Evolutionary conservation across 345 rosid genomes (phyloP), one percentile per base, ranked within the genome.

Genomic region (Isatis tinctoria): DNA sequence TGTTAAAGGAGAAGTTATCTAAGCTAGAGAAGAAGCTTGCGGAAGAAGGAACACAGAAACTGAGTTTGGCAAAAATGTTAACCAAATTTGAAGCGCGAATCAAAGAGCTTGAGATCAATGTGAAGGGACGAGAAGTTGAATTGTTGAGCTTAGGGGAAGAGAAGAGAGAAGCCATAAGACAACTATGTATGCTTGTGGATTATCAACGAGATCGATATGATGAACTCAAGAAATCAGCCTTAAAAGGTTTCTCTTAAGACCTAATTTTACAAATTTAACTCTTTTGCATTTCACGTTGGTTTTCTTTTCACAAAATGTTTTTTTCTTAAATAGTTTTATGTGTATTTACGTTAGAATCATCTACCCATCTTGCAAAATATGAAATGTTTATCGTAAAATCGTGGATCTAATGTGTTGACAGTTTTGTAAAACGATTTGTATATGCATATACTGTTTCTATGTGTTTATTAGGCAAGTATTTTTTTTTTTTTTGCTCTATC

Each of bases 121-220:
- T 71, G 60, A 82, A 69, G 64, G 85, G 80, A 64, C 76, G 82
- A 73, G 92, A 90, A 9, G 85, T 77, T 12, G 75, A 32, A 6
- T 30, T 85, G 77, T 49, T 69, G 79, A 66, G 65, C 70, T 84
- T 85, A 12, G 94, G 85, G 9, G 97, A 90, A 61, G 90, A 87
- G 83, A 96, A 96, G 80, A 87, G 88, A 78, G 99, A 96, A 69
- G 97, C 97, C 27, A 96, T 92, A 51, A 82, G 99, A 82, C 99
- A 96, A 78, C 96, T 92, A 0, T 95, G 99, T 65, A 4, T 90
- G 59, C 79, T 85, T 87, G 81, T 84, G 44, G 99, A 95, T 32
- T 90, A 95, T 79, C 98, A 95, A 79, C 82, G 87, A 13, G 73
- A 72, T 53, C 86, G 89, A 18, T 83, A 82, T 9, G 80, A 92